phyloP scores from a whole-genome alignment of 768 basidiomycete species.

The Stropharia rugosoannulata region DNA sequence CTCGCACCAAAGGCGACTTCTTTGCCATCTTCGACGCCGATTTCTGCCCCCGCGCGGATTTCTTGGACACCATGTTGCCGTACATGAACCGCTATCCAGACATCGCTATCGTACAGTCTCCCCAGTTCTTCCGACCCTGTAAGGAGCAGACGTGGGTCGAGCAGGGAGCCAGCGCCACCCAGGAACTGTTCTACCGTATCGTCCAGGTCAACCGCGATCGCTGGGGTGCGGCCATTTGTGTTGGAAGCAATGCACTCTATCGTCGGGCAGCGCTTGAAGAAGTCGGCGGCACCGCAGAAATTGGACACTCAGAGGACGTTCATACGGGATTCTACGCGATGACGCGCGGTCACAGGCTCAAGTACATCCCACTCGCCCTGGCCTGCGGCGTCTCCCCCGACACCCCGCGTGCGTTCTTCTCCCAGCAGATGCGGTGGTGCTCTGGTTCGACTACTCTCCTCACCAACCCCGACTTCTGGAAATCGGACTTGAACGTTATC shows the following conservation, averaged over 20 bases:
- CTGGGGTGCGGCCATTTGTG: conserved; percentile 26
- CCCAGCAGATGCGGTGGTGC: conserved; percentile 31
- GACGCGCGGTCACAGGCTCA: conserved; percentile 24
- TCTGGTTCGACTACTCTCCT: conserved; percentile 25
- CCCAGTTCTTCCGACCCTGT: conserved; percentile 26
- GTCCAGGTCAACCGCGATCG: conserved; percentile 27
- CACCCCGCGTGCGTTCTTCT: conserved; percentile 25
- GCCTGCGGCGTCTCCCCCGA: conserved; percentile 27
- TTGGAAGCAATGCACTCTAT: conserved; percentile 26
- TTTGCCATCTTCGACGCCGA: conserved; percentile 29
- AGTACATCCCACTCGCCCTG: conserved; percentile 26
- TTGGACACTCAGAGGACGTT: conserved; percentile 26
- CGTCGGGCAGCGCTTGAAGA: conserved; percentile 23
- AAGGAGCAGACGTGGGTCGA: conserved; percentile 26
- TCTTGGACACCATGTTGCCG: conserved; percentile 22
- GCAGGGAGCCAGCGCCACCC: conserved; percentile 25
- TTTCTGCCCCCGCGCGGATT: conserved; percentile 26
- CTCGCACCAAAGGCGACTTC: conserved; percentile 25
- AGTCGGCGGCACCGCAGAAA: conserved; percentile 25
- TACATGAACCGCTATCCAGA: conserved; percentile 22
- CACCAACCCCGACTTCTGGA: conserved; percentile 25
- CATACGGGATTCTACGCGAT: conserved; percentile 27
- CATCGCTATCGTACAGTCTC: conserved; percentile 26
- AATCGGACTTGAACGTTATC: conserved; percentile 20
- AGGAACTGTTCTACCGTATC: conserved; percentile 25